These are phyloP conservation scores for Plasmodium gonderi DNA, from an alignment of 169 alveolate species.

Conservation along the genomic window DNA sequence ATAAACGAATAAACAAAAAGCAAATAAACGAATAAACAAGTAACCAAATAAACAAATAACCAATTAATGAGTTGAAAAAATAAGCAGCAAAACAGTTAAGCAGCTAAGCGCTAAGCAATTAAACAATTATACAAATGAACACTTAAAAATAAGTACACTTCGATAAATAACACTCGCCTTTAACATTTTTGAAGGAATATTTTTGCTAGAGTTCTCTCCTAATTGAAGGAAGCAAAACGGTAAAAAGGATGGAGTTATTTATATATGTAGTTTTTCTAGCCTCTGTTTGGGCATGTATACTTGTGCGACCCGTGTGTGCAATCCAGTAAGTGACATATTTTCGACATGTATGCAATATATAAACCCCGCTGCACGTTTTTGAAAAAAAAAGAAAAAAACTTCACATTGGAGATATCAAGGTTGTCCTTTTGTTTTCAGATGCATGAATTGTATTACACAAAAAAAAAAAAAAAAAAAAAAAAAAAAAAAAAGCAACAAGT, in stretches of 20 bases:
- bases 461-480: conserved; percentile 17
- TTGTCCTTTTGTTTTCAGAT: neutral
- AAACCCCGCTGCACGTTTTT: neutral
- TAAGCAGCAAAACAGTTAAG: neutral
- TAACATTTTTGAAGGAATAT: neutral
- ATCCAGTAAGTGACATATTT: neutral
- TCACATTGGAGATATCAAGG: conserved; percentile 8
- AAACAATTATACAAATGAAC: neutral
- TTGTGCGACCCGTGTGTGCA: neutral
- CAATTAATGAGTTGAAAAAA: too few relatives aligned
- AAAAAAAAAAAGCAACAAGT: neutral
- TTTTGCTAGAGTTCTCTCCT: neutral
- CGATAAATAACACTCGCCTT: neutral
- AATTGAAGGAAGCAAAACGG: neutral
- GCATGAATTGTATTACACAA: conserved; percentile 3
- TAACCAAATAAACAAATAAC: neutral
- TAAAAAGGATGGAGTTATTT: neutral
- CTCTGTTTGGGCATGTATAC: neutral
- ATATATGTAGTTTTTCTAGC: neutral
- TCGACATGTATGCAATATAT: neutral
- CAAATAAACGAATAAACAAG: neutral
- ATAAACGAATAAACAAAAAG: neutral
- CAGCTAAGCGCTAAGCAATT: neutral
- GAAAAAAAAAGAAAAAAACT: neutral
- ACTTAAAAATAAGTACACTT: neutral